A percentile compares a stretch with the other conserved stretches of the same genome.
These are phyloP conservation scores for Trichoderma brevicompactum DNA, from an alignment of 2,329 filamentous ascomycete genomes.

Conservation along the genomic window DNA sequence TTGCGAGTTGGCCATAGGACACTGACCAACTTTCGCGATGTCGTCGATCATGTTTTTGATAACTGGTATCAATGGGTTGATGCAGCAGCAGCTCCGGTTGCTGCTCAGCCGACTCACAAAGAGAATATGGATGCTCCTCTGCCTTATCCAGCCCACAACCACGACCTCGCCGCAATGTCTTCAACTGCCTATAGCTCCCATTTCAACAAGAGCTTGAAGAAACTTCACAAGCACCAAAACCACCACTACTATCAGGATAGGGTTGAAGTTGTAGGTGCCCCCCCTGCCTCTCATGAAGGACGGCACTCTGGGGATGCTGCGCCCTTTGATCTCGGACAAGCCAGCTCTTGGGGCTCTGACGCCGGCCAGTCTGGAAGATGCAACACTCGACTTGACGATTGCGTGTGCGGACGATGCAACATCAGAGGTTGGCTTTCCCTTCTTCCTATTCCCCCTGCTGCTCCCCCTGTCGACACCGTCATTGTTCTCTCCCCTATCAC, in stretches of 20 bases:
- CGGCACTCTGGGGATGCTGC: background rate
- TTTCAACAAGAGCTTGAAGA: background rate
- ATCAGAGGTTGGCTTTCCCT: conserved; percentile 26
- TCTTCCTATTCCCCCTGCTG: background rate
- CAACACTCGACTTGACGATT: conserved; percentile 4
- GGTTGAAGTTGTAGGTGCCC: background rate
- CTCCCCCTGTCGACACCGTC: background rate
- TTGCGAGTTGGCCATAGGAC: background rate
- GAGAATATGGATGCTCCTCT: background rate
- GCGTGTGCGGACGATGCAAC: conserved; percentile 29
- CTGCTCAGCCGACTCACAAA: background rate
- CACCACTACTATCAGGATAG: background rate
- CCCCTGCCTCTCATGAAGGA: background rate
- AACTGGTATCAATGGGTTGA: conserved; percentile 5
- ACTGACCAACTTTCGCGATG: background rate
- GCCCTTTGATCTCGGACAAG: conserved; percentile 6
- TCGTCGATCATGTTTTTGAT: conserved; percentile 10
- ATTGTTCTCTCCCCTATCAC: background rate
- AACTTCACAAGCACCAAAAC: conserved; percentile 4
- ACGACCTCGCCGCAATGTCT: background rate
- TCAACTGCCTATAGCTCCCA: background rate
- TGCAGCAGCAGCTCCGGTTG: background rate
- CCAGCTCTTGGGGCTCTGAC: conserved; percentile 10
- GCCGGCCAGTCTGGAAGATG: background rate
- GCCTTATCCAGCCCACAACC: conserved; percentile 10